Base-by-base conservation (phyloP, 2,329 filamentous ascomycete genomes). In the Hypocreales sp. region DNA sequence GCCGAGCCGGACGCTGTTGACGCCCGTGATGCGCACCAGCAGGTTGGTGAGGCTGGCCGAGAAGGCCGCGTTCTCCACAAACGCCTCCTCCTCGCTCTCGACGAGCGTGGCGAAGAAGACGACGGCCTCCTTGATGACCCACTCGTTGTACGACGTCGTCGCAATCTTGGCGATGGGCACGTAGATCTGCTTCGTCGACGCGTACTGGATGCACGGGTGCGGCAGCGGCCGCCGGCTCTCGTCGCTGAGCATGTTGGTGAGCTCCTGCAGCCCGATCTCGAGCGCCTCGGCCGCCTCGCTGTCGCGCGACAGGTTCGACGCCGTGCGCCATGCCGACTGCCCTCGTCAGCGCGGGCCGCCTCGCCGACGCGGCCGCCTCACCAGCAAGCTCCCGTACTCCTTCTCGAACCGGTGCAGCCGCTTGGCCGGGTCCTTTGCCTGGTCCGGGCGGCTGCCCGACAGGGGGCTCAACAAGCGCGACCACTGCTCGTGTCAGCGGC, bases 81-180 rank as follows among this genome's bases (percentile, higher is more conserved):
- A 92, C 20, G 84, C 83, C 47, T 94, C 90, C 55, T 94, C 86
- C 51, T 95, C 90, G 49, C 84, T 90, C 54, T 98, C 90, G 42
- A 95, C 81, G 36, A 98, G 66, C 11, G 83, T 84, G 31, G 82
- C 83, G 52, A 94, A 94, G 46, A 94, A 75, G 22, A 77, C 62
- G 20, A 93, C 79, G 15, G 81, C 79, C 45, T 87, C 80, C 37
- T 78, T 75, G 40, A 95, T 78, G 44, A 94, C 77, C 45, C 72
- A 77, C 42, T 92, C 79, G 50, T 92, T 80, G 48, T 82, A 78
- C 18, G 80, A 84, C 0, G 78, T 77, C 3, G 81, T 73, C 3
- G 86, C 84, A 40, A 95, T 84, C 55, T 92, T 84, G 36, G 81
- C 80, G 36, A 95, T 76, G 9, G 81, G 79, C 5, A 83, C 74